Percentiles rank a stretch among this genome's conserved stretches.
phyloP scores from a whole-genome alignment of 306 rosid species.

The Fragaria nilgerrensis region DNA sequence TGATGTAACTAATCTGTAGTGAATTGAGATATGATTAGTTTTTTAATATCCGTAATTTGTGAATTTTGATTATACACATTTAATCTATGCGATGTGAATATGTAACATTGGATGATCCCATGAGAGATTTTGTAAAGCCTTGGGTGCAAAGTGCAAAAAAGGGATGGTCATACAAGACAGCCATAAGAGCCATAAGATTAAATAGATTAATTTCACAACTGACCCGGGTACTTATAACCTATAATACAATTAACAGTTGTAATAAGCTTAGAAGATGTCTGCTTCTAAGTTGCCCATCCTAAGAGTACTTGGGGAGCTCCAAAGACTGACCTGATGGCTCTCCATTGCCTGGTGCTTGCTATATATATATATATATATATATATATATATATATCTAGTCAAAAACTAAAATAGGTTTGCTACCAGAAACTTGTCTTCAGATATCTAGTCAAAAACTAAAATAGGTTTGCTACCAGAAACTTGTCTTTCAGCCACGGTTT shows the following conservation, averaged over 20 bases:
- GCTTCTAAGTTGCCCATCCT: background rate
- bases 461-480: conserved; percentile 3
- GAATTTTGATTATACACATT: too few relatives aligned
- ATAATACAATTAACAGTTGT: background rate
- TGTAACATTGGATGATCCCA: too few relatives aligned
- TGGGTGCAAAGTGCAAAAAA: too few relatives aligned
- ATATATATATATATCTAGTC: too few relatives aligned
- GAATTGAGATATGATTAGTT: too few relatives aligned
- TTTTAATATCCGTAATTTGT: too few relatives aligned
- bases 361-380: conserved; percentile 1
- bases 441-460: background rate
- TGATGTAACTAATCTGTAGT: too few relatives aligned
- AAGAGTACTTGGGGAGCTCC: conserved; percentile 10
- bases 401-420: background rate
- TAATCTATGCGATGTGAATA: too few relatives aligned
- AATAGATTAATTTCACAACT: background rate
- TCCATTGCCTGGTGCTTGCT: conserved; percentile 18
- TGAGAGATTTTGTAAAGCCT: too few relatives aligned
- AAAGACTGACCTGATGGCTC: conserved; percentile 14
- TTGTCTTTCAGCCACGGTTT: conserved; percentile 19
- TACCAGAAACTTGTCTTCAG: conserved; percentile 20
- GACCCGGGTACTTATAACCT: background rate
- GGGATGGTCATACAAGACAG: too few relatives aligned
- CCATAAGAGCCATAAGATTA: too few relatives aligned
- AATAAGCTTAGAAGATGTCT: conserved; percentile 14